Percentiles rank a stretch among this genome's conserved stretches.
Conservation (phyloP, 1,139 yeast genomes). For the Hyphopichia pseudoburtonii region DNA sequence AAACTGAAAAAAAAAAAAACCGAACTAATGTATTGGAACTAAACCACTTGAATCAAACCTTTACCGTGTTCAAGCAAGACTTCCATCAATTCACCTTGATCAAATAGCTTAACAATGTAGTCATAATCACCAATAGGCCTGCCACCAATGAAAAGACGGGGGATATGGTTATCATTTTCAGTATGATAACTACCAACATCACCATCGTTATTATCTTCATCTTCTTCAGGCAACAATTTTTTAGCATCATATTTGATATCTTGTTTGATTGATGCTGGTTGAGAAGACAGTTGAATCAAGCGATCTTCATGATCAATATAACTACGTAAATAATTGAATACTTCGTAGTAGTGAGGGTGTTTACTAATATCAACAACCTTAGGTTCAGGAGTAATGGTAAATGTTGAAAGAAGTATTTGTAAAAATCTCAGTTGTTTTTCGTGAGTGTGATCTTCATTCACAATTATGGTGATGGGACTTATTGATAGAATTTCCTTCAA, state of each 20-base stretch:
- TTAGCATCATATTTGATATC: slow-evolving; percentile 8
- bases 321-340: slow-evolving; percentile 25
- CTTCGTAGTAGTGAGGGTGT: slow-evolving; percentile 30
- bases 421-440: slow-evolving; percentile 20
- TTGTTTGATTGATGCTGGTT: slow-evolving; percentile 2
- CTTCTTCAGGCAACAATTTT: slow-evolving; percentile 2
- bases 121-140: slow-evolving; percentile 28
- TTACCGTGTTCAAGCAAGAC: slow-evolving; percentile 25
- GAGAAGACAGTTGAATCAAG: background rate
- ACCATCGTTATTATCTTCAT: slow-evolving; percentile 8
- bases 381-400: slow-evolving; percentile 34
- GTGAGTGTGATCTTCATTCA: slow-evolving; percentile 12
- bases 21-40: too few species aligned
- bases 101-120: slow-evolving; percentile 21
- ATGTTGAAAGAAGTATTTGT: slow-evolving; percentile 18
- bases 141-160: slow-evolving; percentile 34
- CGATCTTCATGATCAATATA: slow-evolving; percentile 11
- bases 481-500: slow-evolving; percentile 32
- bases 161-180: slow-evolving; percentile 22
- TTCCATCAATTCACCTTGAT: slow-evolving; percentile 17
- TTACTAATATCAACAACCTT: slow-evolving; percentile 27
- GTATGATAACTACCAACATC: slow-evolving; percentile 7
- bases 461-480: slow-evolving; percentile 24
- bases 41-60: slow-evolving; percentile 25
- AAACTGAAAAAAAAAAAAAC: too few species aligned